Percentiles rank a stretch among this genome's conserved stretches.
Conservation (phyloP, 768 basidiomycete species). For the Leucogyrophana mollusca region DNA sequence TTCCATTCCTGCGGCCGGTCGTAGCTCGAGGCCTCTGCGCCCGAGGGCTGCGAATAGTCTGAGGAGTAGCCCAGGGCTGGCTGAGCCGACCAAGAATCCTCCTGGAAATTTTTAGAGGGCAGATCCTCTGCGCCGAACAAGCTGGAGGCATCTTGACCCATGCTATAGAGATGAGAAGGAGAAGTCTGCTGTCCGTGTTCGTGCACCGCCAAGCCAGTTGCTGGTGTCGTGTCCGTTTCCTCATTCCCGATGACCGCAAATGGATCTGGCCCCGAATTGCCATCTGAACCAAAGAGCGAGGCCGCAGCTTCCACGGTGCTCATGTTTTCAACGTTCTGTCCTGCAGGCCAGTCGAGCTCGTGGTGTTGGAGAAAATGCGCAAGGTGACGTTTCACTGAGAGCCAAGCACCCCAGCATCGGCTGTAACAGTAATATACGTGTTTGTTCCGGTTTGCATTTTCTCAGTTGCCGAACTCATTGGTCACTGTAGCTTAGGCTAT, state of each 20-base stretch:
- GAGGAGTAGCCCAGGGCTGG: slow-evolving; percentile 12
- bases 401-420: neutral
- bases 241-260: slow-evolving; percentile 58
- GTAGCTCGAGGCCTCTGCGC: slow-evolving; percentile 15
- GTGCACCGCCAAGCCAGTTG: slow-evolving; percentile 15
- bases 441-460: slow-evolving; percentile 27
- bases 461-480: no score
- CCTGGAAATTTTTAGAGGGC: slow-evolving; percentile 24
- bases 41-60: slow-evolving; percentile 12
- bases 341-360: slow-evolving; percentile 7
- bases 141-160: slow-evolving; percentile 38
- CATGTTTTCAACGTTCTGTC: slow-evolving; percentile 41
- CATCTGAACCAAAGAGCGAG: slow-evolving; percentile 70
- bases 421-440: slow-evolving; percentile 9
- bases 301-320: slow-evolving; percentile 74
- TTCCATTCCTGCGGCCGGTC: slow-evolving; percentile 31
- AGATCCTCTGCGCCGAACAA: slow-evolving; percentile 35
- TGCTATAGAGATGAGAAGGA: slow-evolving; percentile 22
- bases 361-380: slow-evolving; percentile 8
- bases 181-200: slow-evolving; percentile 19
- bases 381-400: slow-evolving; percentile 11
- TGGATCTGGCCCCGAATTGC: slow-evolving; percentile 57
- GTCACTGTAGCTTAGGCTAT: no score
- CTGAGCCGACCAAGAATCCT: slow-evolving; percentile 26
- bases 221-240: slow-evolving; percentile 24